Conservation (phyloP, 2,329 filamentous ascomycete genomes). For the Metarhizium album region DNA sequence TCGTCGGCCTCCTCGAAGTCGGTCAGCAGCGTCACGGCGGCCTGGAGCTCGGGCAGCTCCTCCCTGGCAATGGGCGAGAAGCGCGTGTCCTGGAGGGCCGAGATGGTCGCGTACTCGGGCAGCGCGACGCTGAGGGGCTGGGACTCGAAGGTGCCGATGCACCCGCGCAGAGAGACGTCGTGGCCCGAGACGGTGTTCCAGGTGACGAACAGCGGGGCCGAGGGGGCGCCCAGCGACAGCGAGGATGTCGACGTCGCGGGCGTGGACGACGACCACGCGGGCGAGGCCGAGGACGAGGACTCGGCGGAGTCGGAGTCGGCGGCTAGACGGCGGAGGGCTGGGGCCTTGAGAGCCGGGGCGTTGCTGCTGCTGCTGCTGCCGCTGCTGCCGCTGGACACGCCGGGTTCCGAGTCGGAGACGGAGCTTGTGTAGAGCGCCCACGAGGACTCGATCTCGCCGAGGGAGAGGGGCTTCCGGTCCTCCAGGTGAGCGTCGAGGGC, state of each 20-base stretch:
- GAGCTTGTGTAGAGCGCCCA: conserved; percentile 34
- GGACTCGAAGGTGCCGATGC: conserved; percentile 88
- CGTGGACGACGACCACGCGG: conserved; percentile 32
- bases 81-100: conserved; percentile 54
- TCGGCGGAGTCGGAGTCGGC: conserved; percentile 21
- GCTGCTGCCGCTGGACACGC: too few relatives aligned
- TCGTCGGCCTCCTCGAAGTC: conserved; percentile 69
- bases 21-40: conserved; percentile 70
- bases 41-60: conserved; percentile 50
- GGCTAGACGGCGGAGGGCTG: conserved; percentile 32
- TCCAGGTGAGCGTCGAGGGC: conserved; percentile 66
- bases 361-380: too few relatives aligned
- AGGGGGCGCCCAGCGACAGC: conserved; percentile 23
- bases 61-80: conserved; percentile 43
- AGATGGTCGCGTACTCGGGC: conserved; percentile 70
- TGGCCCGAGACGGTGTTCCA: conserved; percentile 61
- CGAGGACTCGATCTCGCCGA: conserved; percentile 59
- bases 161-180: conserved; percentile 63
- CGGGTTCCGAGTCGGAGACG: conserved; percentile 7
- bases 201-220: conserved; percentile 80
- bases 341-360: conserved; percentile 20
- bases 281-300: conserved; percentile 26
- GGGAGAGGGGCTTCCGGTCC: conserved; percentile 52
- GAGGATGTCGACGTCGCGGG: conserved; percentile 34
- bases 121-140: conserved; percentile 65